A percentile compares a stretch with the other conserved stretches of the same genome.
These are phyloP conservation scores for Lithospermum erythrorhizon DNA, from an alignment of 257 asterid species.

Conservation along the genomic window DNA sequence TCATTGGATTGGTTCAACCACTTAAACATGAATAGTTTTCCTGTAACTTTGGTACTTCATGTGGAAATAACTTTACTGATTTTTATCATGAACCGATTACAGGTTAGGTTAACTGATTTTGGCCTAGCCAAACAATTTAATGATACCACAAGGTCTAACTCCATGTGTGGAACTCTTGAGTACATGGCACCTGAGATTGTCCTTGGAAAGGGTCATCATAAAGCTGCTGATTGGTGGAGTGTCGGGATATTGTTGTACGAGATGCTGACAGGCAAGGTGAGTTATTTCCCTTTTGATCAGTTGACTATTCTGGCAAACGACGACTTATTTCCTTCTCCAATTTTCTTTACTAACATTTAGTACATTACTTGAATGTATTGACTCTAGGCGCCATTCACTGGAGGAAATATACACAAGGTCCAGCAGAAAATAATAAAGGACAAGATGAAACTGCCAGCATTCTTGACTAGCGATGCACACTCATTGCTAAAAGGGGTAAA, in stretches of 20 bases:
- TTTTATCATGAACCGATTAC: conserved; percentile 1
- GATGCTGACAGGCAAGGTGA: conserved; percentile 75
- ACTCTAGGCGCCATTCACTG: conserved; percentile 57
- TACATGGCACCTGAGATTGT: conserved; percentile 87
- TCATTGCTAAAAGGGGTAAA: conserved; percentile 66
- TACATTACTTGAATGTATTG: conserved; percentile 2
- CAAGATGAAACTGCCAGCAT: conserved; percentile 60
- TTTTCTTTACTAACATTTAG: conserved; percentile 2
- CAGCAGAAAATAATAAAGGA: conserved; percentile 72
- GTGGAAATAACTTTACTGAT: too few species aligned
- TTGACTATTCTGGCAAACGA: background rate
- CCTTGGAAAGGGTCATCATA: conserved; percentile 64
- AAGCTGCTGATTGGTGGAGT: conserved; percentile 94
- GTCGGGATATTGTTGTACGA: conserved; percentile 65
- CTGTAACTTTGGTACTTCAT: too few species aligned
- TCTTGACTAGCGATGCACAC: conserved; percentile 65
- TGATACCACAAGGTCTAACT: conserved; percentile 52
- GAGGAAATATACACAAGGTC: conserved; percentile 53
- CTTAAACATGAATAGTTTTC: too few species aligned
- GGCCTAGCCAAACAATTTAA: conserved; percentile 72
- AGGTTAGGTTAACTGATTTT: conserved; percentile 71
- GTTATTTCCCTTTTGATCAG: background rate
- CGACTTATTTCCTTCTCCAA: background rate
- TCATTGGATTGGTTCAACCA: too few species aligned
- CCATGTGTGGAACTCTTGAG: conserved; percentile 75